phyloP scores from a whole-genome alignment of 192 early-diverging fungal genomes.

The Backusella luteola region DNA sequence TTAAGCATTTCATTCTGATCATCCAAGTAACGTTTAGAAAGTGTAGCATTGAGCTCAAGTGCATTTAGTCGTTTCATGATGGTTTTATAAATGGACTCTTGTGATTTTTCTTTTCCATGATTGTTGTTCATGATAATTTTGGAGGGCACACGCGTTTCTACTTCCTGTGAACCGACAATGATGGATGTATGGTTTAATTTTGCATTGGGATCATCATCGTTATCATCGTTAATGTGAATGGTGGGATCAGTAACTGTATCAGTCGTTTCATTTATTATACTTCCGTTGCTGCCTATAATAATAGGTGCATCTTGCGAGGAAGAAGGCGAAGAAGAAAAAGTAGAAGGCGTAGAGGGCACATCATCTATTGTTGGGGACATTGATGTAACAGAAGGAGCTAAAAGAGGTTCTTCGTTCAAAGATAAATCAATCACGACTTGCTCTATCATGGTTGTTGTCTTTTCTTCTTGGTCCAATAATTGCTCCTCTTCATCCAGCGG shows the following conservation, averaged over 20 bases:
- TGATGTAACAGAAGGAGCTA: not conserved
- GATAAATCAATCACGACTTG: not conserved
- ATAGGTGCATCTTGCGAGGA: not conserved
- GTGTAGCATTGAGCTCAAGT: slow-evolving; percentile 81
- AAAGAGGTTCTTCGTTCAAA: not conserved
- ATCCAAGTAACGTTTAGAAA: slow-evolving; percentile 72
- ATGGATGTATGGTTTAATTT: not conserved
- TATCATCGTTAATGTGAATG: not conserved
- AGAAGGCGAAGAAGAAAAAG: not conserved
- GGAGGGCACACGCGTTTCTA: not conserved
- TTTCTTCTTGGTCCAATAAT: not conserved
- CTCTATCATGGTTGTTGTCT: not conserved
- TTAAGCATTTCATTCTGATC: slow-evolving; percentile 73
- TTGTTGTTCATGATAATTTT: not conserved
- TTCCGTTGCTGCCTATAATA: not conserved
- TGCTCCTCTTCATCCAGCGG: not conserved
- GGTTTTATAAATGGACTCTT: slow-evolving; percentile 87
- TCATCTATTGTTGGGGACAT: not conserved
- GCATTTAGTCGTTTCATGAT: slow-evolving; percentile 80
- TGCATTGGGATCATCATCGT: not conserved
- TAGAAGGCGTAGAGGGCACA: not conserved
- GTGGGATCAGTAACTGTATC: not conserved
- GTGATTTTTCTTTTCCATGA: slow-evolving; percentile 40
- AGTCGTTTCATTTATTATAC: not conserved
- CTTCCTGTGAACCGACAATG: not conserved